Base-by-base conservation (phyloP, 169 alveolate species). In the Babesia bovis region DNA sequence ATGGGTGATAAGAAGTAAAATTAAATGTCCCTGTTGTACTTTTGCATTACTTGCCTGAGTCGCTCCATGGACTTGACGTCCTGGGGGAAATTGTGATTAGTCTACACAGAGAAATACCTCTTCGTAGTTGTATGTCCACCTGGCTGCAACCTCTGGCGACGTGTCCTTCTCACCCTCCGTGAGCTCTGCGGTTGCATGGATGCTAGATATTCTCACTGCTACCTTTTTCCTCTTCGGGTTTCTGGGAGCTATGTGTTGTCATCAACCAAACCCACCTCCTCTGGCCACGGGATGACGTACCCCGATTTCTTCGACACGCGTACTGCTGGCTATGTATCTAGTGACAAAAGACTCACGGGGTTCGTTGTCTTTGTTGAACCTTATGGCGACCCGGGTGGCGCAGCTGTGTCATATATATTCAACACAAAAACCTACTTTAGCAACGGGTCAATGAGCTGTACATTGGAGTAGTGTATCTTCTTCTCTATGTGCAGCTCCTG, bases 381-480 rank as follows among this genome's bases (percentile, higher is more conserved):
- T 7, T 21, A 82, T 67, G 5, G 90, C 21, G 21, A 87, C 83
- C 35, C 93, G 44, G 17, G 95, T 90, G 5, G 90, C 91, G 19
- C 61, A 72, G 9, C 92, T 83, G 68, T 26, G 21, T 21, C 5
- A 15, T 3, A 21, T 30, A 2, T 0, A 40, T 9, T 10, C 26
- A n/a, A 2, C 1, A 33, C 32, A 12, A 5, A n/a, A 30, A 65
- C 60, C 25, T 66, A 85, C 92, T 69, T 75, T 23, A 75, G 45
- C 23, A 87, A 83, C n/a, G 95, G 95, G 73, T 94, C 97, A 15
- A 93, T 59, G 23, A 92, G 87, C 26, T 88, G 90, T 21, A 94
- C 96, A 59, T 92, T 94, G 4, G 96, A 93, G 58, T 91, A 91
- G 85, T 94, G 97, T 15, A 94, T 81, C 45, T 84, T 94, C 94